Evolutionary conservation across 2,329 filamentous ascomycete species (phyloP).

Genomic region (Elsinoe perseae): DNA sequence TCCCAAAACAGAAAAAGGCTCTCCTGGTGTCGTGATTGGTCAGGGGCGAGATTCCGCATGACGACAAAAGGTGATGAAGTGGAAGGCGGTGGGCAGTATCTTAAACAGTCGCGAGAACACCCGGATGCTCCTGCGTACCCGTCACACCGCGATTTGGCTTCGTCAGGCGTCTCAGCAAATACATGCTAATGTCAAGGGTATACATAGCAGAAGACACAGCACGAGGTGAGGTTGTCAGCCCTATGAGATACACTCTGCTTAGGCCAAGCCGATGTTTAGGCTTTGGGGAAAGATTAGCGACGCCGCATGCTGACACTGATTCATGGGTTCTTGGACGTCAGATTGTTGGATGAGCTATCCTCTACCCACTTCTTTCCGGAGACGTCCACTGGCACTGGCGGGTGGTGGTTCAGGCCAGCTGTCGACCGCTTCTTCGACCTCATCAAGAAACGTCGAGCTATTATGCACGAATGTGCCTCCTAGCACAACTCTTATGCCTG

Average conservation of each 20-base stretch:
- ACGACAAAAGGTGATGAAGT: not conserved
- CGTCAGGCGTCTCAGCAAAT: no score
- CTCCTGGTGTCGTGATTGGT: not conserved
- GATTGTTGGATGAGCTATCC: constrained; percentile 11
- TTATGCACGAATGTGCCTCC: constrained; percentile 87
- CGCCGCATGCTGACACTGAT: constrained; percentile 1
- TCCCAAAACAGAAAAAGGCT: not conserved
- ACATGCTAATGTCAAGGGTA: not conserved
- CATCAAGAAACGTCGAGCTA: constrained; percentile 76
- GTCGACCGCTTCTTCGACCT: constrained; percentile 80
- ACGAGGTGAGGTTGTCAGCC: constrained; percentile 11
- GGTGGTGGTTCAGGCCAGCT: constrained; percentile 69
- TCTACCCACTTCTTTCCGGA: constrained; percentile 54
- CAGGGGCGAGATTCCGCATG: not conserved
- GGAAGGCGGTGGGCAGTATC: not conserved
- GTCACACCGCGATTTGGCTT: not conserved
- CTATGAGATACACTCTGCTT: constrained; percentile 4
- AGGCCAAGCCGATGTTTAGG: constrained; percentile 10
- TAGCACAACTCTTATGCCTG: constrained; percentile 80
- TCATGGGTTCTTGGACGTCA: not conserved
- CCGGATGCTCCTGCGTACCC: not conserved
- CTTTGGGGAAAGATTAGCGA: constrained; percentile 8
- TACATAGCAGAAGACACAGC: not conserved
- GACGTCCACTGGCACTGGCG: constrained; percentile 53
- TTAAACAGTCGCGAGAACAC: not conserved